Evolutionary conservation across 805 yeast genomes (phyloP), one percentile per base, ranked within the genome.

Genomic region (Yamadazyma endophytica): DNA sequence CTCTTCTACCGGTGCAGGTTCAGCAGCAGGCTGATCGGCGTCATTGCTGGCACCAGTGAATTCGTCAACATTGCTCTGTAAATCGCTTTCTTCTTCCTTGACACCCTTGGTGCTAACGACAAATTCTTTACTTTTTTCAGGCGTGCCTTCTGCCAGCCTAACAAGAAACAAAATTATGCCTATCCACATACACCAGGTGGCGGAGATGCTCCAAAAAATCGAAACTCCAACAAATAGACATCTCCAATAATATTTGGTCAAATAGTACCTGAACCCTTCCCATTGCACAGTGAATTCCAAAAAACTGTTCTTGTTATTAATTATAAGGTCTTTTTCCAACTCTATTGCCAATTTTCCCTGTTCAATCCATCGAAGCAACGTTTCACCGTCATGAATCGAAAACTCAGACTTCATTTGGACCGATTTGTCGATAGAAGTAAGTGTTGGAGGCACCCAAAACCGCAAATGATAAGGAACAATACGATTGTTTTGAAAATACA

Each of bases 211-310:
- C 70, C 73, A 69, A 39, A 66, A 67, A 4, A 55, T 7, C 0
- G 41, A 32, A 4, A 61, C 61, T 3, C 74, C 75, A 15, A 63
- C 19, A 8, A 58, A 12, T 26, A 64, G 52, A 22, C 63, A 56
- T 3, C 49, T 36, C 11, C 36, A 42, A 26, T 56, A 59, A 39
- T 63, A 62, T 25, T 58, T 49, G 28, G 54, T 61, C 21, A 69
- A 32, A 36, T 61, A 66, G 42, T 56, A 64, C 20, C 75, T 48
- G 24, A 68, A 47, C 0, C 75, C 75, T 16, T 52, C 50, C 59
- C 68, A 68, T 30, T 58, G 56, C 9, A 65, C 53, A 13, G 46
- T 55, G 21, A 67, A 37, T 12, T 42, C 39, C 9, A 49, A 22
- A 23, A 21, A 32, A 2, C 49, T 38, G 13, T 31, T 26, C 18